Evolutionary conservation across 2,329 filamentous ascomycete species (phyloP), one percentile per base, ranked within the genome.

Genomic region (Aspergillus eucalypticola): DNA sequence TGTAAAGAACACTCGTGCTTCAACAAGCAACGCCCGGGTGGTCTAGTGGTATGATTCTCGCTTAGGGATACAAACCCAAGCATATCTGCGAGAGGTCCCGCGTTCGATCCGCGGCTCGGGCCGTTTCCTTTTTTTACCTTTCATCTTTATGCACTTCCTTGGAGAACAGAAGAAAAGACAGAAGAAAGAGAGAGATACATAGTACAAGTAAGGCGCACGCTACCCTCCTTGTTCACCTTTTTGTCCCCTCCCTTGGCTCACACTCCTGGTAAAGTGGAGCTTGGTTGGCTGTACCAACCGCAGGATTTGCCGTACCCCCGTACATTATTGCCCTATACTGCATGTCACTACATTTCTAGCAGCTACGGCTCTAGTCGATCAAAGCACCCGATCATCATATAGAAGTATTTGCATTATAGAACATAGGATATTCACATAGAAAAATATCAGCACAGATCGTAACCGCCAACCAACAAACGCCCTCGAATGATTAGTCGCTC

Each of bases 41-140:
- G 66, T 67, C 63, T 66, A 66, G 66, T 65, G 64, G 64, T 65
- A 66, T 66, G 61, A 66, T 67, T 66, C 64, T 65, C 61, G 63
- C 61, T 65, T 64, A 65, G 61, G 62, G 59, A 23, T 52, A 50
- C 50, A 51, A 65, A 64, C 64, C 61, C 61, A 64, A 66, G 61
- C 62, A 65, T 58, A 65, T 60, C 44, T 67, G 66, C 64, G 66
- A 64, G 63, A 67, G 65, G 66, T 66, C 64, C 64, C 67, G 58
- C 41, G 53, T 54, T 58, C 59, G 59, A 61, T 61, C 51, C 50
- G 60, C 62, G 64, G 62, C 62, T 67, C 64, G 65, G 64, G 61
- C 63, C 66, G 39, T 57, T 62, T 56, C 46, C 60, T 56, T 59
- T 59, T 59, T 62, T 27, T n/a, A n/a, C 8, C 21, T 44, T 23